Conservation (phyloP, 371 early-diverging fungal genomes). For the Lichtheimia hyalospora region DNA sequence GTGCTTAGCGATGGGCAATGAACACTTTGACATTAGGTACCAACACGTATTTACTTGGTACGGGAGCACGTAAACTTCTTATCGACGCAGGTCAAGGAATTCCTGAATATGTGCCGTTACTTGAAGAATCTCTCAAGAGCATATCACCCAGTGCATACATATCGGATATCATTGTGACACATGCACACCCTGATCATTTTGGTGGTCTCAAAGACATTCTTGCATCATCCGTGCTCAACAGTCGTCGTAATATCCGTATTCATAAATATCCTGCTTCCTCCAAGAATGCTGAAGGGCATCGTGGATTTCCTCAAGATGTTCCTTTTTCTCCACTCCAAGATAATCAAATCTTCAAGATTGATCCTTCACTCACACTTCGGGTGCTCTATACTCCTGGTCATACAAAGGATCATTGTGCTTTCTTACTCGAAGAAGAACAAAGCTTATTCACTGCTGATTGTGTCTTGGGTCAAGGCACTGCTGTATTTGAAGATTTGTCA, state of each 20-base stretch:
- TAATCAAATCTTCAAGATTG: constrained; percentile 55
- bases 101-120: constrained; percentile 59
- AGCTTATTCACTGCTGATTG: constrained; percentile 82
- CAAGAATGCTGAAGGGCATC: constrained; percentile 19
- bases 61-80: constrained; percentile 67
- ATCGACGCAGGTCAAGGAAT: constrained; percentile 85
- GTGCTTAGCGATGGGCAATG: background rate
- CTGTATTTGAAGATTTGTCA: constrained; percentile 76
- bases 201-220: constrained; percentile 66
- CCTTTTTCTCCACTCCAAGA: constrained; percentile 37
- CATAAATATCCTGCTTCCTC: constrained; percentile 27
- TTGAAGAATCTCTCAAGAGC: constrained; percentile 48
- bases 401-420: constrained; percentile 75
- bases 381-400: constrained; percentile 86
- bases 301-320: constrained; percentile 27
- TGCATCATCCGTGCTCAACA: constrained; percentile 21
- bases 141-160: constrained; percentile 54
- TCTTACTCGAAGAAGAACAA: constrained; percentile 72
- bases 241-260: constrained; percentile 19
- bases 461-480: constrained; percentile 82
- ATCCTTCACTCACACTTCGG: constrained; percentile 57
- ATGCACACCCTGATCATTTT: constrained; percentile 83
- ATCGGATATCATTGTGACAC: constrained; percentile 79
- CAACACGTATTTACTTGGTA: constrained; percentile 88
- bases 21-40: constrained; percentile 54